Evolutionary conservation across 495 filamentous ascomycete genomes (phyloP).

Genomic region (Hypoxylon lenormandii): DNA sequence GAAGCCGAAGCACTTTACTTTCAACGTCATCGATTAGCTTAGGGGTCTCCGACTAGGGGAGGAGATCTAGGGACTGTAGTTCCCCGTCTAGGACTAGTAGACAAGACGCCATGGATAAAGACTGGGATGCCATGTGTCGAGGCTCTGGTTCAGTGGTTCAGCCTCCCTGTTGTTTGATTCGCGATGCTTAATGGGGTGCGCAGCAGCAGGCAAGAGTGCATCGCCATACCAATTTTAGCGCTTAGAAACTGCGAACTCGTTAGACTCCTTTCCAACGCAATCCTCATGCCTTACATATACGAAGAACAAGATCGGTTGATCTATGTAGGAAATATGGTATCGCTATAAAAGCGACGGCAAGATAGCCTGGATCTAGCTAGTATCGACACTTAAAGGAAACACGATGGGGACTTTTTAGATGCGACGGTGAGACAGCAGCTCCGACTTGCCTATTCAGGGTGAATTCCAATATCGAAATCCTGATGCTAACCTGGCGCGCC

Average conservation of each 20-base stretch:
- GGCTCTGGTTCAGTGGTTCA: conserved; percentile 42
- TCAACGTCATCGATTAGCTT: conserved; percentile 34
- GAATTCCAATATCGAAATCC: conserved; percentile 34
- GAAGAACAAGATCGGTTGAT: conserved; percentile 9
- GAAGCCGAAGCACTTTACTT: conserved; percentile 25
- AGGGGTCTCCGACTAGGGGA: conserved; percentile 28
- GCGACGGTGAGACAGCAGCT: conserved; percentile 34
- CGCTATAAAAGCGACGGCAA: conserved; percentile 9
- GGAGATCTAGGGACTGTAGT: conserved; percentile 26
- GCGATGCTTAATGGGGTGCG: conserved; percentile 7
- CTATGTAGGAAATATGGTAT: conserved; percentile 5
- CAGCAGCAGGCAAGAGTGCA: not conserved
- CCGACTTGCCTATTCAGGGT: conserved; percentile 46
- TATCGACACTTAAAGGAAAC: conserved; percentile 6
- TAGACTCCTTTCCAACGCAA: conserved; percentile 8
- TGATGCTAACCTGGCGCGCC: conserved; percentile 14
- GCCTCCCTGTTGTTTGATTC: conserved; percentile 31
- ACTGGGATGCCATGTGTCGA: conserved; percentile 40
- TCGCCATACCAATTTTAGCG: not conserved
- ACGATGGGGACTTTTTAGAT: conserved; percentile 22
- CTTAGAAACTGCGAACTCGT: conserved; percentile 8
- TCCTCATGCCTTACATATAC: conserved; percentile 4
- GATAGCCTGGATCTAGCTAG: not conserved
- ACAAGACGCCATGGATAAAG: conserved; percentile 23
- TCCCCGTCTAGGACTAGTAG: conserved; percentile 14